Base-by-base conservation (phyloP, 345 rosid species). In the Dimocarpus longan region DNA sequence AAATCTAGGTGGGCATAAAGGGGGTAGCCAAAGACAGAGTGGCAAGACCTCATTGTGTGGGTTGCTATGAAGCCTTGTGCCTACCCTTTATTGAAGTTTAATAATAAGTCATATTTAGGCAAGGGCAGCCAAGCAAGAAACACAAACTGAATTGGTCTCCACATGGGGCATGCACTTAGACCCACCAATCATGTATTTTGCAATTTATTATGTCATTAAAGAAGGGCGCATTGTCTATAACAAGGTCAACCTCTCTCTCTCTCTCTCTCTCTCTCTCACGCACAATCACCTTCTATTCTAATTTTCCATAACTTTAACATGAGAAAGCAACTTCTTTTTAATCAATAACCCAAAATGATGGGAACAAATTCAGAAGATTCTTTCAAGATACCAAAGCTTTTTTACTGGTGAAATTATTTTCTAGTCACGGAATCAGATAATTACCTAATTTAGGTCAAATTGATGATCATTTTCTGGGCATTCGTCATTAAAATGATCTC, bases 81-180 rank as follows among this genome's bases (percentile, higher is more conserved):
- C 37, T 32, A 2, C 3, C 37, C 2, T 32, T 32, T 32, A 1
- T 32, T 32, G 2, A 32, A 1, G 37, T 32, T 1, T 32, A 3
- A 32, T 32, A 46, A 46, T 19, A 28, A 66, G 48, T 42, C 52
- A 46, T 6, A 46, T 70, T 67, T 63, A 10, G 37, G 37, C 3
- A 32, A 60, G 75, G 84, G 74, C 82, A 70, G 79, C 71, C 26
- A 57, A 19, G 8, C 11, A 80, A 70, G 84, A 74, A 77, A 68
- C 88, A 83, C 13, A 28, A 68, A 68, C 80, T 70, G 79, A 64
- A 79, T 71, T 85, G 90, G 90, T 81, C 85, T 85, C 89, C 86
- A 79, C 86, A 66, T 79, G 86, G 86, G 83, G 81, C 71, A 82
- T 43, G 81, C 78, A 70, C 76, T 78, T 68, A 13, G 70, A 32